Evolutionary conservation across 2,329 filamentous ascomycete species (phyloP), one percentile per base, ranked within the genome.

Genomic region (Epichloe amarillans): DNA sequence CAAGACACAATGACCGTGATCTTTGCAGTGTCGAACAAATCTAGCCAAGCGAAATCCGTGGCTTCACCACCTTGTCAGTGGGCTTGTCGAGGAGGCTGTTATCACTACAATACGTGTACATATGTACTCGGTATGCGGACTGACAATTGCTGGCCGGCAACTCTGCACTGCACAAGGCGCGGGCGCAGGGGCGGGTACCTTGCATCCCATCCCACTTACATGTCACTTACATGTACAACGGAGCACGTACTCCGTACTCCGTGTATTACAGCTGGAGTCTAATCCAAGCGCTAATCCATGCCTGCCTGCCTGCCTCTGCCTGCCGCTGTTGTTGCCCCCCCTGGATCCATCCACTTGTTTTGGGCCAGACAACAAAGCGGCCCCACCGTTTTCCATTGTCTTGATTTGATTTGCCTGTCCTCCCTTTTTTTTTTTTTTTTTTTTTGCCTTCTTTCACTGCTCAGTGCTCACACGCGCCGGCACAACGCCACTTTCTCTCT

Each of bases 101-200:
- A 4, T 30, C 26, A 11, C 26, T 30, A 26, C 23, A 26, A 23
- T 5, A 6, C 5, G 6, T 23, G 5, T 23, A 23, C 21, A 23
- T 23, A 10, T 7, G 23, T 26, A 26, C 23, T 26, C 23, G 2
- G 10, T 46, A 36, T 6, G 5, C 23, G 14, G 21, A 11, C 41
- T 12, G 7, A 19, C 21, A 43, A 5, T 30, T n/a, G 26, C 26
- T 42, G 21, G 21, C 21, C 21, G 7, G 21, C 21, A 43, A 8
- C 26, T 26, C 12, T 30, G 14, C n/a, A 4, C 19, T 35, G 30
- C 40, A 38, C 40, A 33, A 36, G 21, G 14, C 23, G 14, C 14
- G 12, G 43, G 26, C 21, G 36, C 38, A 51, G 40, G 30, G 21
- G 21, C 50, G 50, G 46, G 50, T 51, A 51, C 50, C 50, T 51